A percentile compares a stretch with the other conserved stretches of the same genome.
phyloP scores from a whole-genome alignment of 495 filamentous ascomycete genomes.

The Neurospora sp. region DNA sequence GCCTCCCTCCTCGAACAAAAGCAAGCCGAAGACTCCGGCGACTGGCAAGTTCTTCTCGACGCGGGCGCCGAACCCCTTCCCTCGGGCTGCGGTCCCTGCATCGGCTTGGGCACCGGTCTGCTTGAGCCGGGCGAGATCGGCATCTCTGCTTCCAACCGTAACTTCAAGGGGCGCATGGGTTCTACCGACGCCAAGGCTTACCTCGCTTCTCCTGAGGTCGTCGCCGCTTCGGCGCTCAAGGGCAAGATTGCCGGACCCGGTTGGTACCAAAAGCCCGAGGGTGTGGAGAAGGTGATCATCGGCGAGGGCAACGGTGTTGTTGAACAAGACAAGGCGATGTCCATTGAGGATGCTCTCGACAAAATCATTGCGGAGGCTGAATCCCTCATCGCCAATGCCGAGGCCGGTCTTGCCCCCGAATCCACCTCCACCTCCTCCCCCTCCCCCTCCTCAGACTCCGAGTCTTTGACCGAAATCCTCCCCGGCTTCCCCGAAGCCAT shows the following conservation, averaged over 20 bases:
- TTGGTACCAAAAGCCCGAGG: conserved; percentile 63
- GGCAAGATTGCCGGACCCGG: conserved; percentile 75
- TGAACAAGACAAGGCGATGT: conserved; percentile 51
- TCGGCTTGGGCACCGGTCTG: conserved; percentile 77
- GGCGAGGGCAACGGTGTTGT: conserved; percentile 61
- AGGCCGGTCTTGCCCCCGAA: conserved; percentile 3
- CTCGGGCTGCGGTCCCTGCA: conserved; percentile 88
- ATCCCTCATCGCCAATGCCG: conserved; percentile 37
- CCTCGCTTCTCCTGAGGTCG: conserved; percentile 81
- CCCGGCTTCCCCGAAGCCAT: conserved; percentile 61
- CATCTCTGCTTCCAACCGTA: conserved; percentile 82
- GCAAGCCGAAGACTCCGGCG: conserved; percentile 67
- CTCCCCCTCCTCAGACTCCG: conserved; percentile 8
- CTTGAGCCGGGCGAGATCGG: conserved; percentile 80
- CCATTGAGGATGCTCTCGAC: conserved; percentile 57
- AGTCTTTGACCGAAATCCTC: conserved; percentile 47
- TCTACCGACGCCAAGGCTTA: conserved; percentile 75
- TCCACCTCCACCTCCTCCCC: conserved; percentile 4
- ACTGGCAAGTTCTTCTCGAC: conserved; percentile 77
- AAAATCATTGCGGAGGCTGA: conserved; percentile 60
- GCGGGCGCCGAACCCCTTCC: conserved; percentile 70
- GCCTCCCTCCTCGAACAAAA: conserved; percentile 75
- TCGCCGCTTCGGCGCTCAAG: conserved; percentile 75
- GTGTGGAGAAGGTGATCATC: conserved; percentile 53
- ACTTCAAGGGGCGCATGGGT: conserved; percentile 93